phyloP scores from a whole-genome alignment of 2,329 filamentous ascomycete genomes.

The Aspergillus sp. region DNA sequence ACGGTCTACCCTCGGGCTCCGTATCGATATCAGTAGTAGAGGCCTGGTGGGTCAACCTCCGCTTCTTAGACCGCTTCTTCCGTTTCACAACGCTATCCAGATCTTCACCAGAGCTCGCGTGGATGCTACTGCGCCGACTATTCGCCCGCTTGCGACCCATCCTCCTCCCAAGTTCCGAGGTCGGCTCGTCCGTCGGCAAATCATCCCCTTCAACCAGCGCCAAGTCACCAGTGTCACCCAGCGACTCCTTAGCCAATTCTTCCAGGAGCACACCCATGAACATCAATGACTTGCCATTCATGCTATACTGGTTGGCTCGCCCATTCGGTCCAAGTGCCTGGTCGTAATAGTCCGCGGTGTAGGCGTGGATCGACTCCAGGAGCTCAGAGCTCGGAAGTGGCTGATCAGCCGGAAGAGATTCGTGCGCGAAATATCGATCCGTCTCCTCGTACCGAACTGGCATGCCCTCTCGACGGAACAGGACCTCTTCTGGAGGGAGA shows the following conservation, averaged over 20 bases:
- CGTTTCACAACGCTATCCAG: constrained; percentile 20
- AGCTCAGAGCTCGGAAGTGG: constrained; percentile 57
- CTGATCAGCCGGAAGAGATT: constrained; percentile 39
- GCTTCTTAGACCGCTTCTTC: constrained; percentile 26
- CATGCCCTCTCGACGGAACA: constrained; percentile 54
- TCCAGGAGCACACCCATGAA: constrained; percentile 62
- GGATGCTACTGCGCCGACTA: constrained; percentile 17
- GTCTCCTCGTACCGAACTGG: constrained; percentile 53
- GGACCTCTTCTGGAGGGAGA: constrained; percentile 58
- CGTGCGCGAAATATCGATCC: constrained; percentile 56
- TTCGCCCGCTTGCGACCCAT: constrained; percentile 22
- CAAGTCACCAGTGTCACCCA: constrained; percentile 60
- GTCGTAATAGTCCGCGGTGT: constrained; percentile 57
- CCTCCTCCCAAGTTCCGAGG: constrained; percentile 2
- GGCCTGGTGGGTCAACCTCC: constrained; percentile 19
- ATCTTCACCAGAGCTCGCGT: constrained; percentile 26
- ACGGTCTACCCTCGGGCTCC: constrained; percentile 13
- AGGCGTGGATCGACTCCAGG: constrained; percentile 57
- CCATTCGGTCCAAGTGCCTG: constrained; percentile 33
- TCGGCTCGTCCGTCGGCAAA: constrained; percentile 20
- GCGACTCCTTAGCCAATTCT: constrained; percentile 51
- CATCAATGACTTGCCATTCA: constrained; percentile 64
- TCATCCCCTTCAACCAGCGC: constrained; percentile 54
- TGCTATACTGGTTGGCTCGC: constrained; percentile 48
- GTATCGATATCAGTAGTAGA: constrained; percentile 25